phyloP scores from a whole-genome alignment of 2,329 filamentous ascomycete genomes.

The Coniosporium tulheliwenetii region DNA sequence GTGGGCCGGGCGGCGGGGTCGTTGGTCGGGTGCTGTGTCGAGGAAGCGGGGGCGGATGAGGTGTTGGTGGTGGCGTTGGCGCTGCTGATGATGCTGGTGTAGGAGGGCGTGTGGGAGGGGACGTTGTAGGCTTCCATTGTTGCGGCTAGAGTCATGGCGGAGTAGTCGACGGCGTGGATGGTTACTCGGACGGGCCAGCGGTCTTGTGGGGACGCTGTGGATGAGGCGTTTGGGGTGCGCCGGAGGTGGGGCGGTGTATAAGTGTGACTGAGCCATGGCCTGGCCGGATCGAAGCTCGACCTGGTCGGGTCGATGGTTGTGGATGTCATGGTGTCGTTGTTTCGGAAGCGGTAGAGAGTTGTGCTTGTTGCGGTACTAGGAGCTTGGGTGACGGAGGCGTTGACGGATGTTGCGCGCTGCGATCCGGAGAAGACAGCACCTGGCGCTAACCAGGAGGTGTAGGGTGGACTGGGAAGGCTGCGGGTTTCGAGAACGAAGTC shows the following conservation, averaged over 20 bases:
- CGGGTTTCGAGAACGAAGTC: conserved; percentile 44
- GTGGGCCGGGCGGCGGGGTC: background rate
- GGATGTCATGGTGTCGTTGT: conserved; percentile 10
- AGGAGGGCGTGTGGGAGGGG: conserved; percentile 27
- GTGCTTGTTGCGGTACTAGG: background rate
- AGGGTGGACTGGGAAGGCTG: conserved; percentile 32
- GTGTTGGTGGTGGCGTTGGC: conserved; percentile 4
- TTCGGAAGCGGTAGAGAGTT: conserved; percentile 12
- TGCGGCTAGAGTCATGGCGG: conserved; percentile 45
- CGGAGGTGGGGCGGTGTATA: conserved; percentile 11
- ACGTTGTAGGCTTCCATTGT: conserved; percentile 60
- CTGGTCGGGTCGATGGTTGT: conserved; percentile 11
- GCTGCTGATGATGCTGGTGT: conserved; percentile 9
- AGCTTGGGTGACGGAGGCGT: conserved; percentile 3
- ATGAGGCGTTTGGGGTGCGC: conserved; percentile 1
- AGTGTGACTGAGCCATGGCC: conserved; percentile 22
- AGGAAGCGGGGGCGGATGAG: conserved; percentile 2
- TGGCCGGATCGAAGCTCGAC: conserved; percentile 12
- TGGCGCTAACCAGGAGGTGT: conserved; percentile 46
- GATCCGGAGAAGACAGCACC: conserved; percentile 45
- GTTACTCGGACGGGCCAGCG: conserved; percentile 54
- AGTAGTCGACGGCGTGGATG: conserved; percentile 45
- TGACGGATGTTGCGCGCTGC: conserved; percentile 34
- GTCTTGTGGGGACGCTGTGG: conserved; percentile 28
- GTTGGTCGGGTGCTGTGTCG: conserved; percentile 5